Conservation (phyloP, 108 stramenopile species). For the Skeletonema potamos region DNA sequence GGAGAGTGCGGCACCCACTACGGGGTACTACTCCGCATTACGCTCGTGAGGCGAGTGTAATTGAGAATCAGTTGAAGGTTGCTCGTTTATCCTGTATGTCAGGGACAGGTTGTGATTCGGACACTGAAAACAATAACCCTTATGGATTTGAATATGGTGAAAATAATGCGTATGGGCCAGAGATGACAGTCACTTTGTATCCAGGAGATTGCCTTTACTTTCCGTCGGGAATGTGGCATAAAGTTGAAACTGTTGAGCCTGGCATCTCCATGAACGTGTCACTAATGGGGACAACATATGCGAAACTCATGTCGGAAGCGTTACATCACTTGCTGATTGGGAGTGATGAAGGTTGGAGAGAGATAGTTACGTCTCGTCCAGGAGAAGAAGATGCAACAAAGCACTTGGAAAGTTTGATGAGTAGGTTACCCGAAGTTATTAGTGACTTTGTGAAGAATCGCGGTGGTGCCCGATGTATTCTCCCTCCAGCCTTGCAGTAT, state of each 20-base stretch:
- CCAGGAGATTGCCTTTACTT: conserved; percentile 92
- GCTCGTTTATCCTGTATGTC: conserved; percentile 46
- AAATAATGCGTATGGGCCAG: conserved; percentile 58
- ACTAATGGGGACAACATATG: conserved; percentile 86
- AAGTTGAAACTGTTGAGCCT: conserved; percentile 78
- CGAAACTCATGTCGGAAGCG: conserved; percentile 62
- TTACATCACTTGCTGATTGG: conserved; percentile 73
- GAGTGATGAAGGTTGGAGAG: conserved; percentile 62
- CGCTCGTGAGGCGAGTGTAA: conserved; percentile 50
- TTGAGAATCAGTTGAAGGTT: conserved; percentile 88
- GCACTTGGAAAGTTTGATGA: conserved; percentile 50
- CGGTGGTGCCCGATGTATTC: conserved; percentile 54
- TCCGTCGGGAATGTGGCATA: conserved; percentile 92
- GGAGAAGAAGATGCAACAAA: conserved; percentile 30
- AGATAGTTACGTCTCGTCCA: conserved; percentile 42
- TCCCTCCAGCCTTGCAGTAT: conserved; percentile 65
- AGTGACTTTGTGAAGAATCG: conserved; percentile 40
- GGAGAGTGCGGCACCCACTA: conserved; percentile 68
- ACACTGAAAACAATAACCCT: background rate
- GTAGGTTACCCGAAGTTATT: conserved; percentile 44
- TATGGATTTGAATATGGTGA: conserved; percentile 58
- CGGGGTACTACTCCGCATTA: conserved; percentile 92
- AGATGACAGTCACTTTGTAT: conserved; percentile 49
- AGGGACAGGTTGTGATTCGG: background rate
- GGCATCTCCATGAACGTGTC: conserved; percentile 87